phyloP scores from a whole-genome alignment of 805 yeast genomes.

The Metschnikowia amazonensis region DNA sequence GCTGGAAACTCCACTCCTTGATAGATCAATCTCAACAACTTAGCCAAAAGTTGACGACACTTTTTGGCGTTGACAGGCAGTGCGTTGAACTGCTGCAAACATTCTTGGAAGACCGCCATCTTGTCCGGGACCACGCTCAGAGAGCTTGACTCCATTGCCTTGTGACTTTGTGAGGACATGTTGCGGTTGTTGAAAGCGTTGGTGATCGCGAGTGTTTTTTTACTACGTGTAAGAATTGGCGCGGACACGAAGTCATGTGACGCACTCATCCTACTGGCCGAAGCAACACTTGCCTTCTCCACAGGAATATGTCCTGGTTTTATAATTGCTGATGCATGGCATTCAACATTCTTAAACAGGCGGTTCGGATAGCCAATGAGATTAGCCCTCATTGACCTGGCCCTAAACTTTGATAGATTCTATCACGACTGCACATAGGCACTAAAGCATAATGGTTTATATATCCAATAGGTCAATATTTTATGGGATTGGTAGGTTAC shows the following conservation, averaged over 20 bases:
- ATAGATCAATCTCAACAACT: conserved; percentile 76
- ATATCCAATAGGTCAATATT: no score
- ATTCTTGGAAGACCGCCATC: conserved; percentile 96
- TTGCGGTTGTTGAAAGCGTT: conserved; percentile 8
- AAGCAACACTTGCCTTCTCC: neutral
- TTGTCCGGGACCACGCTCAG: conserved; percentile 74
- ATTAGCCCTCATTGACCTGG: no score
- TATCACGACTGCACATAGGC: no score
- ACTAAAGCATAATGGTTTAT: no score
- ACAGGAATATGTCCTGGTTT: no score
- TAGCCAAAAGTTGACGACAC: conserved; percentile 78
- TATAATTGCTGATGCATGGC: no score
- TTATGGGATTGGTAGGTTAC: neutral
- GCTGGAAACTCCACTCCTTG: conserved; percentile 84
- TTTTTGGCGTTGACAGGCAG: conserved; percentile 84
- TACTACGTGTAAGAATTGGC: conserved; percentile 17
- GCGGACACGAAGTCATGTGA: conserved; percentile 16
- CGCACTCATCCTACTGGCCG: neutral
- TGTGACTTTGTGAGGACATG: conserved; percentile 83
- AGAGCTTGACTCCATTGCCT: conserved; percentile 70
- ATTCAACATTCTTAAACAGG: no score
- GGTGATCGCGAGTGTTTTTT: conserved; percentile 14
- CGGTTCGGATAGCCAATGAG: no score
- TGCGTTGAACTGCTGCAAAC: conserved; percentile 87
- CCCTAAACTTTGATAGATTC: no score